Base-by-base conservation (phyloP, 352 stramenopile genomes). In the Globisporangium apiculatum region DNA sequence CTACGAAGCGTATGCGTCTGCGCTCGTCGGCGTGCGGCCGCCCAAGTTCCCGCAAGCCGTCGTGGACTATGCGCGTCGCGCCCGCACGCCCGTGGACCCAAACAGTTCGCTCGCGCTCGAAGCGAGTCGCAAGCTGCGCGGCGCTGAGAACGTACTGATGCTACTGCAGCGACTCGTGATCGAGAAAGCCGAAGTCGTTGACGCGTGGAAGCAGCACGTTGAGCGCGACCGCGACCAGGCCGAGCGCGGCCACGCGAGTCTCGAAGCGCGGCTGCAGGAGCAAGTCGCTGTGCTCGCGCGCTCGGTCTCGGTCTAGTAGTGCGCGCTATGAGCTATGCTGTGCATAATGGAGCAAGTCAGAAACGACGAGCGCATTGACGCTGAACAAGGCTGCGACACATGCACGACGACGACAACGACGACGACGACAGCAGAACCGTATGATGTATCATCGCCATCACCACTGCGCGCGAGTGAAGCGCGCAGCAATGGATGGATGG, bases 111-210 rank as follows among this genome's bases (percentile, higher is more conserved):
- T 77, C 67, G 66, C 77, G 59, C 79, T 89, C 55, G 75, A 94
- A 73, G 80, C 80, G 53, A 84, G 84, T 70, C 79, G 84, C 35
- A 86, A 91, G 55, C 67, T 94, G 41, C 81, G 85, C 57, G 70
- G 64, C 55, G 83, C 84, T 5, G 84, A 94, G 61, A 92, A 89
- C 58, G 73, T 90, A 14, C 61, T 92, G 47, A 88, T 94, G 67
- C 69, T 91, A 64, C 60, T 89, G 59, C 84, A 94, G 61, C 80
- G 82, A 5, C 72, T 91, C 38, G 84, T 91, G 59, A 86, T 91
- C 43, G 74, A 88, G 56, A 94, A 94, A 62, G 68, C 90, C 3
- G 82, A 91, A 61, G 60, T 83, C n/a, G 73, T 94, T 18, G 80
- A 89, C 14, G 79, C 87, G 58, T 94, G 84, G 84, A 81, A 84